Base-by-base conservation (phyloP, 1,139 yeast species). In the Schizosaccharomyces versatilis region DNA sequence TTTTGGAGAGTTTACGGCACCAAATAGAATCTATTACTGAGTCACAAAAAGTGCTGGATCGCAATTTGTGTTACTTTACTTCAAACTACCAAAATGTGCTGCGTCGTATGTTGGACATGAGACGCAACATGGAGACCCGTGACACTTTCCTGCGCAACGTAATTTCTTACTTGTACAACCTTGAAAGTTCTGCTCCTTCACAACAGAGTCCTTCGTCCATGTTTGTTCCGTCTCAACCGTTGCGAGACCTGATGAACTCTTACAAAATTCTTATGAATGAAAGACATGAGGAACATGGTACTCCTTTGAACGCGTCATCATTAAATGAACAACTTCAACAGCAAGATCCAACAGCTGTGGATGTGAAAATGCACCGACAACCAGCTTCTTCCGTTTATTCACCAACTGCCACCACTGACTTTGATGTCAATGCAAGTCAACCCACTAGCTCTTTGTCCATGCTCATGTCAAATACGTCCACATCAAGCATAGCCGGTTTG, bases 1-100 rank as follows among this genome's bases (percentile, higher is more conserved):
- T 60, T 7, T 63, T 71, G 1, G 62, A 60, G 12, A 62, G 58
- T 17, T 60, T 78, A 58, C 74, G 71, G 58, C 76, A 73, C 39
- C 74, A 73, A 53, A 62, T 78, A 36, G 70, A 69, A n/a, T 57
- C 62, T 6, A 61, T 77, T 39, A 69, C 64, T 54, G 66, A 66
- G 41, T 80, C 77, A 47, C 71, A 74, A 57, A 65, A 68, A 44
- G 9, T 32, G 7, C 32, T 44, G 36, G 49, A 44, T 32, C 19
- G 36, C 3, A 44, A 44, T 24, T 14, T 44, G 1, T 17, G 38
- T 19, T 32, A 36, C 32, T 36, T 44, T 17, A n/a, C 49, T 8
- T 19, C 19, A 17, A 44, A 36, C 8, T 44, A 44, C 49, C 49
- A 44, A 44, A 44, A 32, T 19, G 32, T 44, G n/a, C 49, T 44